Percentiles rank a stretch among this genome's conserved stretches.
Conservation (phyloP, 1,284 basidiomycete genomes). For the Sphagnurus paluster region DNA sequence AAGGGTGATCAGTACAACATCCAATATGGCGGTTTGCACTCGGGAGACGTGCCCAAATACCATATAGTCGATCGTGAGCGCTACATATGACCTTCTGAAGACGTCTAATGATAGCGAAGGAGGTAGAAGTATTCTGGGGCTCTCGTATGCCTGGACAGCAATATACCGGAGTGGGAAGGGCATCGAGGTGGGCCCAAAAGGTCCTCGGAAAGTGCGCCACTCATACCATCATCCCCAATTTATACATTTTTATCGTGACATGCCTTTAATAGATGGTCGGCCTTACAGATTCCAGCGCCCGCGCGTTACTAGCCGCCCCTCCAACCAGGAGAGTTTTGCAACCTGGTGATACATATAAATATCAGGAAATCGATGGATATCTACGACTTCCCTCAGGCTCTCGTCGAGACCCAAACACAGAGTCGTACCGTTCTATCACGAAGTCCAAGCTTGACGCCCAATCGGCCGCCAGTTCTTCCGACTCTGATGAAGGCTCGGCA, state of each 20-base stretch:
- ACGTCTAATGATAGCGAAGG: conserved; percentile 61
- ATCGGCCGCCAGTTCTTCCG: conserved; percentile 44
- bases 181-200: conserved; percentile 57
- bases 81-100: conserved; percentile 19
- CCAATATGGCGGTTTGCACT: conserved; percentile 66
- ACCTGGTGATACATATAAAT: conserved; percentile 38
- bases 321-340: conserved; percentile 47
- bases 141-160: conserved; percentile 47
- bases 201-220: conserved; percentile 47
- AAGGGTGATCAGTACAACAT: conserved; percentile 71
- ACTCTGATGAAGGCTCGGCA: conserved; percentile 31
- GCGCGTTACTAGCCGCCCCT: conserved; percentile 49
- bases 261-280: conserved; percentile 43
- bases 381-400: conserved; percentile 50
- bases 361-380: conserved; percentile 67
- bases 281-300: conserved; percentile 56
- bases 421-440: conserved; percentile 54
- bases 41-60: conserved; percentile 70
- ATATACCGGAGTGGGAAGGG: conserved; percentile 52
- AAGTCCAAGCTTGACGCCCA: conserved; percentile 32
- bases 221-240: conserved; percentile 9
- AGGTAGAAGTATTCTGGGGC: conserved; percentile 64
- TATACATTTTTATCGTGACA: background rate
- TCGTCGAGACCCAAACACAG: conserved; percentile 31
- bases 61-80: conserved; percentile 54